Evolutionary conservation across 78 protist species (phyloP).

Genomic region (Dictyostelium citrinum): DNA sequence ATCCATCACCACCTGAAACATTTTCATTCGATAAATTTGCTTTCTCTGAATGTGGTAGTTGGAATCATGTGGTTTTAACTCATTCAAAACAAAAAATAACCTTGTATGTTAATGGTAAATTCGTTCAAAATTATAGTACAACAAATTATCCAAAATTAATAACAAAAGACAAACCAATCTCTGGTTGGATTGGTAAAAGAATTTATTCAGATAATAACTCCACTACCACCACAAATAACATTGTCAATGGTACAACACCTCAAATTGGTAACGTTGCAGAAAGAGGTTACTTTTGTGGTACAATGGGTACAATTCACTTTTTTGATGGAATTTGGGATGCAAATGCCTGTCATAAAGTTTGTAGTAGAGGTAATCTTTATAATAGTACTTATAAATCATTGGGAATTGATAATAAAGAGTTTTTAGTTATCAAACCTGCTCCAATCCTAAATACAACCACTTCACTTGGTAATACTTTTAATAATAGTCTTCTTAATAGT

Average conservation of each 20-base stretch:
- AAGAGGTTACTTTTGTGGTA: conserved; percentile 64
- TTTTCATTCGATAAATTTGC: conserved; percentile 67
- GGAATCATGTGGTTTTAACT: conserved; percentile 61
- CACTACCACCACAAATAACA: not conserved
- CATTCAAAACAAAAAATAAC: conserved; percentile 42
- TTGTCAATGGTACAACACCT: not conserved
- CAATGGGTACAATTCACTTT: conserved; percentile 75
- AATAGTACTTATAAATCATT: conserved; percentile 59
- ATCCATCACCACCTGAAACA: conserved; percentile 73
- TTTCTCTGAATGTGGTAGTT: conserved; percentile 59
- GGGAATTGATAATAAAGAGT: conserved; percentile 65
- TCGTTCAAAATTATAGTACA: conserved; percentile 54
- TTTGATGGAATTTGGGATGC: conserved; percentile 77
- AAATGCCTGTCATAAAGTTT: conserved; percentile 58
- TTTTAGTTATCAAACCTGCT: conserved; percentile 57
- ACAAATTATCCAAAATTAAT: conserved; percentile 52
- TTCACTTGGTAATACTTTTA: not conserved
- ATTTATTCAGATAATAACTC: conserved; percentile 4
- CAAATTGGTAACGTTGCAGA: not conserved
- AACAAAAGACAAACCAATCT: conserved; percentile 71
- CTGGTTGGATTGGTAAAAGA: conserved; percentile 67
- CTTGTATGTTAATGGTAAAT: conserved; percentile 48
- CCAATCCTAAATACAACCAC: not conserved
- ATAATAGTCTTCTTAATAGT: not conserved
- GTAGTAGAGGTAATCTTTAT: conserved; percentile 62